Base-by-base conservation (phyloP, 2,329 filamentous ascomycete species). In the Cercospora sp. region DNA sequence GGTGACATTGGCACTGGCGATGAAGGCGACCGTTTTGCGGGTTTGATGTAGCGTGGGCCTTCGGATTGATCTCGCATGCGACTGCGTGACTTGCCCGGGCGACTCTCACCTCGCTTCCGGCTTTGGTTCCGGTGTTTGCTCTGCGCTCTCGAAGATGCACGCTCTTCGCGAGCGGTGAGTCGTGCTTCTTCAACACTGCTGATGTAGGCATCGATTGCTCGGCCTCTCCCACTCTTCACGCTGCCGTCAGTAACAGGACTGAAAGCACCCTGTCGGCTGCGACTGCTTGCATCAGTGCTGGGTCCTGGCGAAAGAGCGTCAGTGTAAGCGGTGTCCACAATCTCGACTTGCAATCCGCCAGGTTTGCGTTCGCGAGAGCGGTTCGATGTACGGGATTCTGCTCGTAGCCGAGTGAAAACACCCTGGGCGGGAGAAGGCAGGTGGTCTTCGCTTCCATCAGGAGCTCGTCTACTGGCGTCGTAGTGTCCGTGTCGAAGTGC, bases 1-100 rank as follows among this genome's bases (percentile, higher is more conserved):
- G 93, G 93, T 3, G 94, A 97, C 94, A 97, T 97, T 3, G 94
- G 93, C 1, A 97, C 86, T 0, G 94, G 94, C 0, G 94, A 97
- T 1, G 93, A 96, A 0, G 94, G 94, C 1, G 94, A 97, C 23
- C 91, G 86, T 80, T 97, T 97, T 12, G 89, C 87, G 18, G 91
- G 88, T 75, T 89, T 90, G 70, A 90, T 93, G 71, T 89, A 90
- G 23, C 90, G 87, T 66, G 91, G 88, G 51, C 91, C 90, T 71
- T 90, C 87, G 0, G 92, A 93, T 10, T 79, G 62, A 10, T 77
- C 70, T 30, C 10, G 84, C 81, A 68, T 79, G 79, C 31, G 82
- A 77, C 72, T 85, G 85, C 61, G 61, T 81, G 60, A 84, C 84
- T 73, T 69, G 8, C 71, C 70, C 8, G 69, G 55, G 13, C 72